Base-by-base conservation (phyloP, 257 asterid species). In the Hygrophila difformis region DNA sequence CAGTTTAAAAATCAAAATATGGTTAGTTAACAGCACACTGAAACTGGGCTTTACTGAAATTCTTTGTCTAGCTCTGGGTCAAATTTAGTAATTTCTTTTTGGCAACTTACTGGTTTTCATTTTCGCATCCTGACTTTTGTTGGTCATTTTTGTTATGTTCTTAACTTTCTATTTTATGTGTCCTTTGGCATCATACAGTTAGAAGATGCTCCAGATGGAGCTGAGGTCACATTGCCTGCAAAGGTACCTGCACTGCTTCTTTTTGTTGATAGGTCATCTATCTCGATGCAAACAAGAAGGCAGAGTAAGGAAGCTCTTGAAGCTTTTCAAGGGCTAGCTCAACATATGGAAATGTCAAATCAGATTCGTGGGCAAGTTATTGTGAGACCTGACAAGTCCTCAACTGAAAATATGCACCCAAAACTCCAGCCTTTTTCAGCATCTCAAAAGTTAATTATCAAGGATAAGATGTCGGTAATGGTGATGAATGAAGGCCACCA, bases 221-320 rank as follows among this genome's bases (percentile, higher is more conserved):
- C 48, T 63, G 86, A 75, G 56, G 66, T 63, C 35, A 54, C 75
- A 61, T 74, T 89, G 56, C 87, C 87, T 12, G 69, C 82, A 51
- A 66, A 70, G 68, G 60, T 67, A 71, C 86, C 94, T 24, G 59
- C 94, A n/a, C 40, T 82, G 49, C 78, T 89, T 73, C 96, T 89
- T 60, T 89, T 89, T 59, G 64, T 89, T 51, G 96, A 89, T 70
- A 82, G 94, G 67, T 82, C 92, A 49, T 85, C 98, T 45, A 56
- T 69, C 57, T 75, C 68, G 5, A 50, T 53, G 58, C 57, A 78
- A 64, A 65, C 66, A 55, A 75, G 81, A 66, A 61, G 60, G 53
- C 72, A 82, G 61, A 79, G 93, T 68, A 79, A 56, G 66, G 64
- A 61, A 62, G 93, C 93, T 65, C 81, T 89, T 40, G 53, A 61